These are phyloP conservation scores for Phyllosticta paracitricarpa DNA, from an alignment of 2,329 filamentous ascomycete species.

Conservation along the genomic window DNA sequence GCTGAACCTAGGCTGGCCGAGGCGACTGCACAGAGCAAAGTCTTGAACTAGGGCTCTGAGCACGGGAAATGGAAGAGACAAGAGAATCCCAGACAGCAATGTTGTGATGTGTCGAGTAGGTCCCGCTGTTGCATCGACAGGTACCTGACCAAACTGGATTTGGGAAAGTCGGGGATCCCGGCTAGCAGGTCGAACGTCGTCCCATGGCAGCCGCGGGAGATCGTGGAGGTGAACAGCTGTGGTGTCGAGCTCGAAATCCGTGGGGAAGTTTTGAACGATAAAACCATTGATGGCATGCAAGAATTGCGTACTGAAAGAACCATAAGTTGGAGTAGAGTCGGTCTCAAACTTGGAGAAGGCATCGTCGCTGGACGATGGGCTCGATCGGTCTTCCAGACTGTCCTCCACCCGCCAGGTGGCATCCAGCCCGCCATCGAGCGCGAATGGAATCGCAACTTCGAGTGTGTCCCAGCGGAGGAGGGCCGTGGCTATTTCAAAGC, in stretches of 20 bases:
- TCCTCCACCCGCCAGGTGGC: slow-evolving; percentile 20
- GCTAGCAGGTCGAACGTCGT: slow-evolving; percentile 25
- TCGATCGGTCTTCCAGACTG: slow-evolving; percentile 21
- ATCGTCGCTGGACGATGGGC: slow-evolving; percentile 25
- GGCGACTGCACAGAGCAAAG: slow-evolving; percentile 39
- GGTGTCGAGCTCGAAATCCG: slow-evolving; percentile 50
- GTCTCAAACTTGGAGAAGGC: slow-evolving; percentile 13
- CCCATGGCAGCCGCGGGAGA: slow-evolving; percentile 37
- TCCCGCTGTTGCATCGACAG: slow-evolving; percentile 33
- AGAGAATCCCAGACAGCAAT: slow-evolving; percentile 54
- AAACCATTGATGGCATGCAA: slow-evolving; percentile 49
- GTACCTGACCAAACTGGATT: slow-evolving; percentile 63
- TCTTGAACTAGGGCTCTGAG: slow-evolving; percentile 58
- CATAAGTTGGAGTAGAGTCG: slow-evolving; percentile 32
- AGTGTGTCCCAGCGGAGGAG: slow-evolving; percentile 54
- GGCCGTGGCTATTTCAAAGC: slow-evolving; percentile 49
- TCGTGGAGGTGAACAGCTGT: slow-evolving; percentile 37
- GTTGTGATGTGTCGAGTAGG: slow-evolving; percentile 32
- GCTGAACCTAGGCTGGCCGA: slow-evolving; percentile 30
- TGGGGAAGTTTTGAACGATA: slow-evolving; percentile 49
- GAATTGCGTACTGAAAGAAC: slow-evolving; percentile 45
- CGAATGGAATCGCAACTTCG: slow-evolving; percentile 51
- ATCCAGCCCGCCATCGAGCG: slow-evolving; percentile 38
- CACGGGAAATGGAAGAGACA: slow-evolving; percentile 59
- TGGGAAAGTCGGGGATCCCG: slow-evolving; percentile 48